Base-by-base conservation (phyloP, 345 rosid species). In the Syzygium grande region DNA sequence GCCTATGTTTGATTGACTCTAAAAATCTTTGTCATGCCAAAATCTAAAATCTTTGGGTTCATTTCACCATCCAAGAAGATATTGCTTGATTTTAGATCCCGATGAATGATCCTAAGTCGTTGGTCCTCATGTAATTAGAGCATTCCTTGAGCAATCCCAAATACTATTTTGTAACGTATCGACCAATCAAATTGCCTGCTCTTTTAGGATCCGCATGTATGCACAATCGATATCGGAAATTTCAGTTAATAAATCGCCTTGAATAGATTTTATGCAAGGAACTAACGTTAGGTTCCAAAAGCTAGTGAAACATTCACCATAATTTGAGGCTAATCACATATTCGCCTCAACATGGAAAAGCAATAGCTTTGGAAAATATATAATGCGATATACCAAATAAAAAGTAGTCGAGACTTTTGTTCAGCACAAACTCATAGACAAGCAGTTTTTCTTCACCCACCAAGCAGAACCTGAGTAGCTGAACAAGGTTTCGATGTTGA, bases 401-500 rank as follows among this genome's bases (percentile, higher is more conserved):
- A 23, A 86, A 65, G 34, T 10, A 19, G 34, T 51, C 15, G 2
- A 51, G 54, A 22, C 7, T 51, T 21, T 34, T 61, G 9, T 59
- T 11, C 0, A 5, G 43, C 58, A 84, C 3, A 9, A 30, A 94
- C 29, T 96, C 96, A 46, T 95, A 95, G 9, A 94, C 90, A 84
- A 95, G 15, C 84, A 95, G 86, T 68, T 91, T 92, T 77, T 96
- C 96, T 52, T 91, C 94, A 63, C 90, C 89, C 80, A 94, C 91
- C 79, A 91, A 84, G 41, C 41, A 38, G 41, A 38, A 38, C 41
- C 4, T 4, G 41, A 38, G 41, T 38, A 38, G 41, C 4, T 87
- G 93, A 63, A 96, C 95, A 29, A 96, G 91, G 84, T 95, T 95
- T 51, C 92, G 84, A 87, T 96, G 97, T 85, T 96, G 97, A 38